phyloP scores from a whole-genome alignment of 2,329 filamentous ascomycete genomes.

The Hypoxylon sp. region DNA sequence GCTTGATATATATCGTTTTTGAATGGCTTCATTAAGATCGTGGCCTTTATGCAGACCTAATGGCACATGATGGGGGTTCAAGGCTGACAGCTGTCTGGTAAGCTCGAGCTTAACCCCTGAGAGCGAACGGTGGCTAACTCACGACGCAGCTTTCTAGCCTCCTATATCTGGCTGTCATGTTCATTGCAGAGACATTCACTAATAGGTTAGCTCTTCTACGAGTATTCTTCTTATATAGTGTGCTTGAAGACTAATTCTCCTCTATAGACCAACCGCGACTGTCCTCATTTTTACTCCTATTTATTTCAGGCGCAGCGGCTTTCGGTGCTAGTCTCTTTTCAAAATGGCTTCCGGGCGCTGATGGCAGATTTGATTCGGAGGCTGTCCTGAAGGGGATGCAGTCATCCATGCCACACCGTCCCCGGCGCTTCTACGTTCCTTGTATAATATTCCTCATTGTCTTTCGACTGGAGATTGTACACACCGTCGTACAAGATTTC shows the following conservation, averaged over 20 bases:
- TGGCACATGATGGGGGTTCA: constrained; percentile 51
- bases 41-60: constrained; percentile 40
- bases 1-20: constrained; percentile 16
- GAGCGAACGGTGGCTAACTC: constrained; percentile 26
- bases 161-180: constrained; percentile 62
- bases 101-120: constrained; percentile 8
- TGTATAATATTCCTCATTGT: constrained; percentile 59
- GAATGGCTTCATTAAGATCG: constrained; percentile 35
- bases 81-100: constrained; percentile 55
- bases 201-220: constrained; percentile 54
- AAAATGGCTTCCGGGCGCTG: constrained; percentile 60
- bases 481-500: constrained; percentile 59
- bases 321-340: constrained; percentile 58
- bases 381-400: constrained; percentile 52
- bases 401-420: constrained; percentile 58
- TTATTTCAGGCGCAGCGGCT: constrained; percentile 58
- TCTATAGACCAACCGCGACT: constrained; percentile 60
- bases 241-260: constrained; percentile 27
- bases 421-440: constrained; percentile 60
- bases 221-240: neutral
- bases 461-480: constrained; percentile 61
- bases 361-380: constrained; percentile 59
- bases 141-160: constrained; percentile 56
- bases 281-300: constrained; percentile 60
- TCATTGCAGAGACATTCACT: constrained; percentile 62